phyloP scores from a whole-genome alignment of 1,284 basidiomycete species.

The Cystobasidium pallidum region DNA sequence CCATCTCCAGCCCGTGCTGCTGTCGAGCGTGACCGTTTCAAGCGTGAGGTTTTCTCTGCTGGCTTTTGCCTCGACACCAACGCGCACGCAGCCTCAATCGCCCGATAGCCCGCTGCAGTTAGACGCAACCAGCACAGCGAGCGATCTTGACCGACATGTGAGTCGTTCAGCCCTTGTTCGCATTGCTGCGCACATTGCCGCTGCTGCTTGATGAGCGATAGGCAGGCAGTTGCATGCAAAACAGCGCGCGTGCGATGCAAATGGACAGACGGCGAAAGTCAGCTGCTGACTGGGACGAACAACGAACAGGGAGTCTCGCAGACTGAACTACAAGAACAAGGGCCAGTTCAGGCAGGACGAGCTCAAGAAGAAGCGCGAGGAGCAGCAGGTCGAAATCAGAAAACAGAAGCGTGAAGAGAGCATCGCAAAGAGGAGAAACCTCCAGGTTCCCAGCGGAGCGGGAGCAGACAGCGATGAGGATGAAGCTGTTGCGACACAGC shows the following conservation, averaged over 20 bases:
- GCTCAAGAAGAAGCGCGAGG: conserved; percentile 89
- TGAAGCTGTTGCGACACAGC: conserved; percentile 49
- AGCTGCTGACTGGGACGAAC: not conserved
- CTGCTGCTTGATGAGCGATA: not conserved
- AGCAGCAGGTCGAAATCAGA: conserved; percentile 96
- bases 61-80: conserved; percentile 10
- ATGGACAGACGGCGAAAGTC: not conserved
- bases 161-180: not conserved
- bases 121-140: not conserved
- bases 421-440: conserved; percentile 92
- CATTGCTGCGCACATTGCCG: not conserved
- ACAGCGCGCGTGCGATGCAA: not conserved
- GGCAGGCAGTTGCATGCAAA: not conserved
- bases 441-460: conserved; percentile 69
- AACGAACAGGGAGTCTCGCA: conserved; percentile 47
- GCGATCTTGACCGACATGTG: not conserved
- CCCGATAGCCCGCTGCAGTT: not conserved
- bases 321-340: conserved; percentile 71
- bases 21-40: too few species aligned
- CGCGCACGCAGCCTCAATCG: not conserved
- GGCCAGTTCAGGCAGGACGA: conserved; percentile 73
- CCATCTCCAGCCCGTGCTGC: too few species aligned
- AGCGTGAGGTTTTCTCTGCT: not conserved
- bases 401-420: conserved; percentile 95
- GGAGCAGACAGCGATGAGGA: conserved; percentile 59